phyloP scores from a whole-genome alignment of 169 alveolate species.

The Babesia sp. region DNA sequence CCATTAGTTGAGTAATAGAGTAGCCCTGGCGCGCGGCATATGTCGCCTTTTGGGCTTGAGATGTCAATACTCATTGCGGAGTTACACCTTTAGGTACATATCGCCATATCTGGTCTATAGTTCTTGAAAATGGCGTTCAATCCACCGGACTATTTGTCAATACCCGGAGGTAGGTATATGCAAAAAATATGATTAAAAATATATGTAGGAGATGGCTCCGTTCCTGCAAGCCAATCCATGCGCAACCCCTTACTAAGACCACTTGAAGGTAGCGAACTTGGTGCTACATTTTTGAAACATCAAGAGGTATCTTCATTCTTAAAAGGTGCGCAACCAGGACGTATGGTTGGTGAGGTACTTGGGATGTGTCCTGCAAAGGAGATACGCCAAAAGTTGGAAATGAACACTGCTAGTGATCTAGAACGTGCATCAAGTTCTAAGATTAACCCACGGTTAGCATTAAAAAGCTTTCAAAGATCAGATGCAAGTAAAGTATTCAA shows the following conservation, averaged over 20 bases:
- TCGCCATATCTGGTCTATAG: too few species aligned
- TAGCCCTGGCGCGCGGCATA: neutral
- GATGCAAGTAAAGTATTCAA: slow-evolving; percentile 82
- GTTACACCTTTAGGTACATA: too few species aligned
- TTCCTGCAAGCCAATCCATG: slow-evolving; percentile 5
- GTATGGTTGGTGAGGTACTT: slow-evolving; percentile 69
- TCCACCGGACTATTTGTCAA: slow-evolving; percentile 27
- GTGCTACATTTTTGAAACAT: slow-evolving; percentile 20
- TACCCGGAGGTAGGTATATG: slow-evolving; percentile 22
- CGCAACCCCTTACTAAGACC: slow-evolving; percentile 52
- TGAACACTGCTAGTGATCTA: slow-evolving; percentile 81
- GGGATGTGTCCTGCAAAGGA: slow-evolving; percentile 82
- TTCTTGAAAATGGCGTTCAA: slow-evolving; percentile 15
- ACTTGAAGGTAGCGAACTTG: slow-evolving; percentile 28
- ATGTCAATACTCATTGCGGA: too few species aligned
- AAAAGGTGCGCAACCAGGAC: slow-evolving; percentile 1
- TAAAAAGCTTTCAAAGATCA: slow-evolving; percentile 83
- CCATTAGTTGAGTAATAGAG: neutral
- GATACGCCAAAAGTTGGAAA: slow-evolving; percentile 75
- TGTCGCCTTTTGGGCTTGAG: neutral
- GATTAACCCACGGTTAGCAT: slow-evolving; percentile 74
- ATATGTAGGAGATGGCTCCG: slow-evolving; percentile 12
- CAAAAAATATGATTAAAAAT: neutral
- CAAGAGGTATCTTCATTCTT: slow-evolving; percentile 51
- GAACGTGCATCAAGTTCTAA: slow-evolving; percentile 57